Evolutionary conservation across 1,284 basidiomycete genomes (phyloP).

Genomic region (Pterulicium gracile): DNA sequence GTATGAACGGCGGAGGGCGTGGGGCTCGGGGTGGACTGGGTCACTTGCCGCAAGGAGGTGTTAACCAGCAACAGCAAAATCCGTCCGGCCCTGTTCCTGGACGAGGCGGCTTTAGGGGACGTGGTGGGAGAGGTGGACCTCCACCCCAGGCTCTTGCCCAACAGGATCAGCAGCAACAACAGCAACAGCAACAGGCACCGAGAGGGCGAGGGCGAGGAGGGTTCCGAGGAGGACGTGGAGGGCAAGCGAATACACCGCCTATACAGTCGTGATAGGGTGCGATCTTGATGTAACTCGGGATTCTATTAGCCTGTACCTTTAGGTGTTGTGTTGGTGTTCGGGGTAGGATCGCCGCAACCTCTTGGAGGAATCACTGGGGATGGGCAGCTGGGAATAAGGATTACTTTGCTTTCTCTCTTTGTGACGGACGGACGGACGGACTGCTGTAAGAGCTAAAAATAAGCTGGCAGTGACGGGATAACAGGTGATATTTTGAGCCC

Average conservation of each 20-base stretch:
- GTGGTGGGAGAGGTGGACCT: background rate
- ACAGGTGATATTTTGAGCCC: too few species aligned
- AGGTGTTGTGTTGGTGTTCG: too few species aligned
- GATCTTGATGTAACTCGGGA: too few species aligned
- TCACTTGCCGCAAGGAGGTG: background rate
- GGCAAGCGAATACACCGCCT: background rate
- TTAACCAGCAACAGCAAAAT: background rate
- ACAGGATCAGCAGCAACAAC: slow-evolving; percentile 14
- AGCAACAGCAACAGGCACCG: slow-evolving; percentile 16
- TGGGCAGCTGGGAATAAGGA: too few species aligned
- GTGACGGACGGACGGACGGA: too few species aligned
- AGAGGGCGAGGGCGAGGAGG: background rate
- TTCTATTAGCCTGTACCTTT: too few species aligned
- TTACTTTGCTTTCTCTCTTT: background rate
- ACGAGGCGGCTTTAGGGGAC: background rate
- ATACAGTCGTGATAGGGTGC: background rate
- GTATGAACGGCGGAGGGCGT: background rate
- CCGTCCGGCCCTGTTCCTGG: background rate
- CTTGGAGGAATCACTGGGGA: too few species aligned
- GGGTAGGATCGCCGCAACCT: too few species aligned
- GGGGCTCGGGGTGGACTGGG: background rate
- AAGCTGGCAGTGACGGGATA: too few species aligned
- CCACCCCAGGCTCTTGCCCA: background rate
- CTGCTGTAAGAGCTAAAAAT: too few species aligned
- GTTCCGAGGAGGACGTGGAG: background rate